phyloP scores from a whole-genome alignment of 1,139 yeast species.

The Pichia terricola region DNA sequence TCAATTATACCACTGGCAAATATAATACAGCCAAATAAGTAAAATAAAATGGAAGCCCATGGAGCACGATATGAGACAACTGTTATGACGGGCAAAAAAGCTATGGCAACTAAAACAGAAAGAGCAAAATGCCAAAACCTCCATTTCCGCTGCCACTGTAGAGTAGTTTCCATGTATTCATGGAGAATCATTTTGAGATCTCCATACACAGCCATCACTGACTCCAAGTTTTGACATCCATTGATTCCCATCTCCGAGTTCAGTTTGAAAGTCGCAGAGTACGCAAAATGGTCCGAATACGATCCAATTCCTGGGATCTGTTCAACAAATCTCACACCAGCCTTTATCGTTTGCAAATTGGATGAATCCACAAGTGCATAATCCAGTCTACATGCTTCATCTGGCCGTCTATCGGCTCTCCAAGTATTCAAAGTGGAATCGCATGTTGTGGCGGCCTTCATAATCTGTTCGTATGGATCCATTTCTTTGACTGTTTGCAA shows the following conservation, averaged over 20 bases:
- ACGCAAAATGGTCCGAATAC: constrained; percentile 90
- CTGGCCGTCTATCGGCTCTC: constrained; percentile 51
- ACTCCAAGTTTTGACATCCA: neutral
- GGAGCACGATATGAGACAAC: constrained; percentile 49
- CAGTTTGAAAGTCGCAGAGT: constrained; percentile 43
- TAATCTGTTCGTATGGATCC: constrained; percentile 60
- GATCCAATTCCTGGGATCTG: constrained; percentile 53
- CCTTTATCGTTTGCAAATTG: constrained; percentile 43
- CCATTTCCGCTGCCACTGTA: constrained; percentile 55
- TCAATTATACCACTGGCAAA: constrained; percentile 61
- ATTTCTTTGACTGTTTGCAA: constrained; percentile 39
- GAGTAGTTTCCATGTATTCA: constrained; percentile 40
- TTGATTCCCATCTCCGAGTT: neutral
- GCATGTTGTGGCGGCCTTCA: constrained; percentile 76
- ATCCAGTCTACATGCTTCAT: constrained; percentile 85
- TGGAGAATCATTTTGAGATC: constrained; percentile 50
- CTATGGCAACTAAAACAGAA: constrained; percentile 43
- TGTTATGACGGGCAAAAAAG: constrained; percentile 46
- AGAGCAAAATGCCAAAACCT: constrained; percentile 54
- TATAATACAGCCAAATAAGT: constrained; percentile 40
- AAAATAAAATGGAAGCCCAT: constrained; percentile 52
- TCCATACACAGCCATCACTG: constrained; percentile 27
- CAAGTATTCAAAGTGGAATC: constrained; percentile 83
- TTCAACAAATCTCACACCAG: constrained; percentile 68
- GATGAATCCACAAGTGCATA: constrained; percentile 69